Evolutionary conservation across 139 green algal genomes (phyloP).

Genomic region (Bryopsis sp.): DNA sequence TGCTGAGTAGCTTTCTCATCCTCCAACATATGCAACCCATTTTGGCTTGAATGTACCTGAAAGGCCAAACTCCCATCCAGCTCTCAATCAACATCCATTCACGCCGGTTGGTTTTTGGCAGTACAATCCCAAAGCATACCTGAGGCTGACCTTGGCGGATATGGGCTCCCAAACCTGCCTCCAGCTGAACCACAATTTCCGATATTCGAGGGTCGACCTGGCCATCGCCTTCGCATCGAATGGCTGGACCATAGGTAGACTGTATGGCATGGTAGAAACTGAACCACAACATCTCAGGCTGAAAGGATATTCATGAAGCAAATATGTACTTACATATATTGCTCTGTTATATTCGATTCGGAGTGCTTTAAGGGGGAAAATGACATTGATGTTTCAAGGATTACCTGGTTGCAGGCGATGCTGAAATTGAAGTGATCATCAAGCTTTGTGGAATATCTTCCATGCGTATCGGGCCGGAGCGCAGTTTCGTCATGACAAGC

Average conservation of each 20-base stretch:
- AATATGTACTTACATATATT: background rate
- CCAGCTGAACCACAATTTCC: background rate
- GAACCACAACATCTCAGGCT: background rate
- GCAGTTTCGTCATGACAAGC: background rate
- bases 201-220: background rate
- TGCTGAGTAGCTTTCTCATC: background rate
- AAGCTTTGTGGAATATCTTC: slow-evolving; percentile 1
- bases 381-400: background rate
- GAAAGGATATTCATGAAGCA: background rate
- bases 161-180: background rate
- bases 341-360: background rate
- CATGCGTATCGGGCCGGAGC: background rate
- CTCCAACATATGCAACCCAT: background rate
- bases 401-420: background rate
- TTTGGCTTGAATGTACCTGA: background rate
- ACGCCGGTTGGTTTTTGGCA: background rate
- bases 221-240: background rate
- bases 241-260: background rate
- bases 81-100: background rate
- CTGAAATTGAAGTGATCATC: background rate
- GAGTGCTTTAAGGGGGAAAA: background rate
- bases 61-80: background rate
- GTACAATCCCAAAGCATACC: background rate
- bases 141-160: background rate
- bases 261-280: background rate